Evolutionary conservation across 345 rosid genomes (phyloP), one percentile per base, ranked within the genome.

Genomic region (Boechera divaricarpa): DNA sequence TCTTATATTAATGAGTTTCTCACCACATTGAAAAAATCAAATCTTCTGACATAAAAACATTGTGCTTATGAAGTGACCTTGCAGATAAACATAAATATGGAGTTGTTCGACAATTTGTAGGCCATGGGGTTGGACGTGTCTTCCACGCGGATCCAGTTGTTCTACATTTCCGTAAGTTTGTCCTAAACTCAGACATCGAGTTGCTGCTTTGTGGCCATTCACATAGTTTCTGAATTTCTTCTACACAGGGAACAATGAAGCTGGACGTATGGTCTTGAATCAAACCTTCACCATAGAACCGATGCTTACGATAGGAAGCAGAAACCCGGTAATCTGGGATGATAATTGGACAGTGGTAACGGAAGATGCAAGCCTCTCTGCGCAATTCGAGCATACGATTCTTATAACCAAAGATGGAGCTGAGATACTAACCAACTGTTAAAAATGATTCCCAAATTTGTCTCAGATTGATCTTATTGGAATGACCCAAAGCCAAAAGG

Each of bases 261-360:
- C 63, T 67, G 98, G 95, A 18, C 84, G 73, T 55, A 94, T 94
- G 97, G 73, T 83, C 32, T 80, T 91, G 83, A 94, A 94, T 81
- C 98, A 94, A 82, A 94, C 98, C 71, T 94, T 94, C 86, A 92
- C 98, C 67, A 74, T 91, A 88, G 97, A 94, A 81, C 97, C 97
- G 0, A 91, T 92, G 97, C 87, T 94, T 82, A 94, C 97, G 0
- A 80, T 89, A 0, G 97, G 98, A 51, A 92, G 97, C 88, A 81
- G 67, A 55, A 87, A 84, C 66, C 95, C 95, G 7, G 44, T 89
- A 29, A 87, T 87, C 82, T 92, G 98, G 98, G 86, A 90, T 12
- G 97, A 94, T 76, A 63, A 94, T 55, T 92, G 98, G 97, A 94
- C 98, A 2, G 90, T 92, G 67, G 92, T 94, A 5, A 94, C 97